Conservation (phyloP, 345 rosid genomes). For the Eutrema yunnanense region DNA sequence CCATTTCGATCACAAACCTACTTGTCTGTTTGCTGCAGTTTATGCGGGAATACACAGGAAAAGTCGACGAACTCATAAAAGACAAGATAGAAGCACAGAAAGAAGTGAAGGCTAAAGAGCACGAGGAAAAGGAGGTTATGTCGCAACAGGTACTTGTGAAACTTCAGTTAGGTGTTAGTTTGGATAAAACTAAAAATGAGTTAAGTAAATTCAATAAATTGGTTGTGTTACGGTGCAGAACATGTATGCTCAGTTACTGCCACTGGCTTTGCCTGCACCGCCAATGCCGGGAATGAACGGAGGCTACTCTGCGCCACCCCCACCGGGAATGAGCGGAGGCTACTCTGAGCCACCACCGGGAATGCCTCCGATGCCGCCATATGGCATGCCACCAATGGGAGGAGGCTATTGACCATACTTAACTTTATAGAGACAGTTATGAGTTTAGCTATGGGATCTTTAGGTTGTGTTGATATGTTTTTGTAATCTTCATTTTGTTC, state of each 20-base stretch:
- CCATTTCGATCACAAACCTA: too few species aligned
- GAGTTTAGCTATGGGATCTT: too few species aligned
- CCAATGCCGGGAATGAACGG: slow-evolving; percentile 89
- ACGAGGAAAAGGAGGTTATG: slow-evolving; percentile 78
- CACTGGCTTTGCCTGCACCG: slow-evolving; percentile 90
- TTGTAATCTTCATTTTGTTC: too few species aligned
- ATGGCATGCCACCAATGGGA: too few species aligned
- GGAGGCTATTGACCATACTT: too few species aligned
- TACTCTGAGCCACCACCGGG: too few species aligned
- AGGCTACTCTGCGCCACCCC: not conserved
- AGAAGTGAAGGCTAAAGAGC: slow-evolving; percentile 68
- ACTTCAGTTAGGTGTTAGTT: too few species aligned
- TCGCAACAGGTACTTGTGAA: slow-evolving; percentile 63
- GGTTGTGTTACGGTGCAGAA: slow-evolving; percentile 35
- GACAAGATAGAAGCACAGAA: slow-evolving; percentile 66
- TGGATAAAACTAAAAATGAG: not conserved
- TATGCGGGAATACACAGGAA: slow-evolving; percentile 71
- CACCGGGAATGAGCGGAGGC: slow-evolving; percentile 40
- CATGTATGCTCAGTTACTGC: slow-evolving; percentile 89
- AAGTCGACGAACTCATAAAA: slow-evolving; percentile 77
- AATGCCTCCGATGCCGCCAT: too few species aligned
- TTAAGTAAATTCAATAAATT: too few species aligned
- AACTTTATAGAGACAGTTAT: too few species aligned
- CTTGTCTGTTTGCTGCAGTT: slow-evolving; percentile 34
- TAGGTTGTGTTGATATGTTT: too few species aligned